Percentiles rank a stretch among this genome's conserved stretches.
phyloP scores from a whole-genome alignment of 31 red algal species.

The Odonthalia washingtoniensis region DNA sequence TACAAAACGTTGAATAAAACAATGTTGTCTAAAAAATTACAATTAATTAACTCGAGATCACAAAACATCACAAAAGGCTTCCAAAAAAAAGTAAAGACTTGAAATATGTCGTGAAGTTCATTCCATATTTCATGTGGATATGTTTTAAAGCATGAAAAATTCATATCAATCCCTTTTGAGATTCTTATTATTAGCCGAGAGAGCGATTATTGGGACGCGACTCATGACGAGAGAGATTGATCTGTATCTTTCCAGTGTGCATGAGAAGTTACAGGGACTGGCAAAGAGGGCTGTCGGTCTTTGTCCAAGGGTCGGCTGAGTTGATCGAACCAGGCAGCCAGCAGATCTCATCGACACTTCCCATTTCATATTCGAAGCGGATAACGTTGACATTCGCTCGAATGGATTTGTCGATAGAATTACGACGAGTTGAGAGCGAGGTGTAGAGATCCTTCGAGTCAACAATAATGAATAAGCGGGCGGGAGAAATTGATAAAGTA shows the following conservation, averaged over 20 bases:
- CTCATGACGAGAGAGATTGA: background rate
- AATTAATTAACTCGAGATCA: too few species aligned
- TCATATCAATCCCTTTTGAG: too few species aligned
- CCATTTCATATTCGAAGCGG: background rate
- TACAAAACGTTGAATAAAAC: too few species aligned
- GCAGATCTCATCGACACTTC: too few species aligned
- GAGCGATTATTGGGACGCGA: background rate
- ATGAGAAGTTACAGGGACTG: too few species aligned
- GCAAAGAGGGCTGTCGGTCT: background rate
- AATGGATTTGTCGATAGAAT: slow-evolving; percentile 19
- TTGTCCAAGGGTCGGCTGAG: background rate
- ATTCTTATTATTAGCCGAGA: too few species aligned
- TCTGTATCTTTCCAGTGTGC: background rate
- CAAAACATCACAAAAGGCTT: too few species aligned
- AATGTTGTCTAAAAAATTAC: too few species aligned
- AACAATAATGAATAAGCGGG: background rate
- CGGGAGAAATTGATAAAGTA: background rate
- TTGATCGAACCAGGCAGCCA: background rate
- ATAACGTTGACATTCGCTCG: slow-evolving; percentile 10
- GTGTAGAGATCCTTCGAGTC: slow-evolving; percentile 1
- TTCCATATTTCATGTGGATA: too few species aligned
- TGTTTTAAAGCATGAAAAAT: too few species aligned
- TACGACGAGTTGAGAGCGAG: slow-evolving; percentile 1
- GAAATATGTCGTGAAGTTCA: too few species aligned
- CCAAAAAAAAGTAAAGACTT: too few species aligned